Evolutionary conservation across 1,139 yeast genomes (phyloP), one percentile per base, ranked within the genome.

Genomic region (Taphrina communis): DNA sequence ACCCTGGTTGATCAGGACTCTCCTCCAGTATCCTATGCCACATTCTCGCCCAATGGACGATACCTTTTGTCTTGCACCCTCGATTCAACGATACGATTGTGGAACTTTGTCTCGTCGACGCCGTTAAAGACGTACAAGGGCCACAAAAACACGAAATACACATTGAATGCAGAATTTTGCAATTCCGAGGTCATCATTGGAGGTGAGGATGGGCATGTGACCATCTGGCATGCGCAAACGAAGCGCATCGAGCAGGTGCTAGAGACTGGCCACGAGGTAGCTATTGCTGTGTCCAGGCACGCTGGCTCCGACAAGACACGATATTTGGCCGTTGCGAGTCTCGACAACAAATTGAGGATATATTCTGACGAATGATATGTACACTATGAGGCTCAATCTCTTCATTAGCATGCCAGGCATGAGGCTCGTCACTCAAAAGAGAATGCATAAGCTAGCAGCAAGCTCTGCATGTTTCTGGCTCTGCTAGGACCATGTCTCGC

Each of bases 91-190:
- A 81, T 92, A 3, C 80, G 95, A 72, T 77, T 90, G 60, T 90
- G 96, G 96, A 94, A 90, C 76, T 90, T 88, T 76, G 86, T 88
- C 85, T 84, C 85, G 72, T 90, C 90, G 73, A 83, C 82, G 70
- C 92, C 92, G 12, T 86, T 91, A 65, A 90, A 92, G 79, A 89
- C 96, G 0, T 90, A 84, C 75, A 79, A 74, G 73, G 84, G 87
- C 39, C 70, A 76, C 69, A 71, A 77, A 73, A 70, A 77, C 76
- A 58, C 75, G 71, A 71, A 72, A 71, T 69, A 71, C 71, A 53
- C 61, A 31, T 61, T 69, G 39, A 66, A 66, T 12, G 68, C 73
- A 21, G 70, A 70, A 31, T 72, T 71, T 52, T 60, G 71, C 42
- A 63, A 46, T n/a, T 51, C 69, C 8, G 60, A 52, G 17, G 82